phyloP scores from a whole-genome alignment of 768 basidiomycete genomes.

The Tulasnella sp. region DNA sequence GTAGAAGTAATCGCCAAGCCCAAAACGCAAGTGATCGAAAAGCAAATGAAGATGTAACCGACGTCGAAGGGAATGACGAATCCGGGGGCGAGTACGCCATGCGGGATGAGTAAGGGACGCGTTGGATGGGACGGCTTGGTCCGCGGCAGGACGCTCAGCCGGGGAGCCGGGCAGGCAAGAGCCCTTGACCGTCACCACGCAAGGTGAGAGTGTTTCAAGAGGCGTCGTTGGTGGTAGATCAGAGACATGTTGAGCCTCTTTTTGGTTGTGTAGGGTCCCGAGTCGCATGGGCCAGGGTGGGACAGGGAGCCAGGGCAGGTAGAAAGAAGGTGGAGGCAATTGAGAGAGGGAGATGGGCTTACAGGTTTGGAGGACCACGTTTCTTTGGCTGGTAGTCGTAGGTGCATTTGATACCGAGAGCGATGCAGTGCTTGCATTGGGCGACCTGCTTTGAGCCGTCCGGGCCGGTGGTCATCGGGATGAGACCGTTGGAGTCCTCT shows the following conservation, averaged over 20 bases:
- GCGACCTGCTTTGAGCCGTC: slow-evolving; percentile 39
- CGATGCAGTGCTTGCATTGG: slow-evolving; percentile 85
- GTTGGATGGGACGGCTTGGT: not conserved
- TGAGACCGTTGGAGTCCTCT: slow-evolving; percentile 22
- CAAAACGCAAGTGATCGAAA: not conserved
- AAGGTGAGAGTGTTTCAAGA: not conserved
- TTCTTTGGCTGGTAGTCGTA: slow-evolving; percentile 95
- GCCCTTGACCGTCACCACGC: not conserved
- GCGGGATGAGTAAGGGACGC: not conserved
- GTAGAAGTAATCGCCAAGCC: too few species aligned
- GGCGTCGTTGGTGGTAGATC: not conserved
- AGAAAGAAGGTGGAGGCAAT: slow-evolving; percentile 13
- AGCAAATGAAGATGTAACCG: not conserved
- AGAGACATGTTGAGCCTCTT: not conserved
- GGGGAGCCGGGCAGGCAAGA: not conserved
- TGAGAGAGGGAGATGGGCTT: slow-evolving; percentile 30
- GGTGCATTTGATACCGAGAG: slow-evolving; percentile 77
- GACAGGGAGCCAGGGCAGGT: not conserved
- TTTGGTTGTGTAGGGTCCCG: not conserved
- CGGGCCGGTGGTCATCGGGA: slow-evolving; percentile 29
- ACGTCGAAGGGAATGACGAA: not conserved
- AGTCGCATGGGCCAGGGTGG: not conserved
- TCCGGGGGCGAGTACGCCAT: not conserved
- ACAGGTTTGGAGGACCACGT: slow-evolving; percentile 89
- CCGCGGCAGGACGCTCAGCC: not conserved